Evolutionary conservation across 345 rosid genomes (phyloP).

Genomic region (Syzygium oleosum): DNA sequence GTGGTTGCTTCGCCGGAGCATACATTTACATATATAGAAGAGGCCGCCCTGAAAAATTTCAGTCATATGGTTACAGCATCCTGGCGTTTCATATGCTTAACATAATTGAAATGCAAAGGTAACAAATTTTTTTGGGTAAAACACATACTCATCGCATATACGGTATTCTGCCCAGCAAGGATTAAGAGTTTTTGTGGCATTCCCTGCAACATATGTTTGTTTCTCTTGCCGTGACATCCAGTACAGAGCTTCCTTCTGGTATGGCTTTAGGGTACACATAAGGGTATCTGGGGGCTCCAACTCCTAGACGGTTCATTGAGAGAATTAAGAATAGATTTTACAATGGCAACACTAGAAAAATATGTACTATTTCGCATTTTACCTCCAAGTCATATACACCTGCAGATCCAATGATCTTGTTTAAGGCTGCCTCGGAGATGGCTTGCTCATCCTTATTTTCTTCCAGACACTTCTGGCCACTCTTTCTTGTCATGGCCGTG

Average conservation of each 20-base stretch:
- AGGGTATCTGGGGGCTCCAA: slow-evolving; percentile 59
- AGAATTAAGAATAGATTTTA: neutral
- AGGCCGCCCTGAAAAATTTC: slow-evolving; percentile 39
- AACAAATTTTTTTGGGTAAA: neutral
- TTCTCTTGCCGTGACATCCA: slow-evolving; percentile 63
- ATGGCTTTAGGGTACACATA: slow-evolving; percentile 42
- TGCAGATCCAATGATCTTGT: slow-evolving; percentile 46
- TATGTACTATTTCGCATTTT: neutral
- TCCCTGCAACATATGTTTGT: slow-evolving; percentile 30
- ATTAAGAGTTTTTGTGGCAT: slow-evolving; percentile 50
- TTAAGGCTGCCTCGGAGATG: slow-evolving; percentile 40
- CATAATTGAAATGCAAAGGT: neutral
- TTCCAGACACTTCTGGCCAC: slow-evolving; percentile 18
- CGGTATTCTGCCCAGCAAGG: slow-evolving; percentile 67
- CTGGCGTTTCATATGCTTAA: neutral
- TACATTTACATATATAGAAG: slow-evolving; percentile 49
- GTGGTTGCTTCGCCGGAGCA: slow-evolving; percentile 68
- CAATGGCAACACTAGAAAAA: neutral
- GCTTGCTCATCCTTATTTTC: slow-evolving; percentile 43
- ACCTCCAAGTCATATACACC: slow-evolving; percentile 48
- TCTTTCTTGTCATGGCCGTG: slow-evolving; percentile 31
- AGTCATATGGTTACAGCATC: neutral
- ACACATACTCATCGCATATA: slow-evolving; percentile 51
- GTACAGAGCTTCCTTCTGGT: slow-evolving; percentile 64
- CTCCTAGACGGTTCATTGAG: slow-evolving; percentile 25